phyloP scores from a whole-genome alignment of 2,329 filamentous ascomycete genomes.

The Scopulariopsis brevicaulis region DNA sequence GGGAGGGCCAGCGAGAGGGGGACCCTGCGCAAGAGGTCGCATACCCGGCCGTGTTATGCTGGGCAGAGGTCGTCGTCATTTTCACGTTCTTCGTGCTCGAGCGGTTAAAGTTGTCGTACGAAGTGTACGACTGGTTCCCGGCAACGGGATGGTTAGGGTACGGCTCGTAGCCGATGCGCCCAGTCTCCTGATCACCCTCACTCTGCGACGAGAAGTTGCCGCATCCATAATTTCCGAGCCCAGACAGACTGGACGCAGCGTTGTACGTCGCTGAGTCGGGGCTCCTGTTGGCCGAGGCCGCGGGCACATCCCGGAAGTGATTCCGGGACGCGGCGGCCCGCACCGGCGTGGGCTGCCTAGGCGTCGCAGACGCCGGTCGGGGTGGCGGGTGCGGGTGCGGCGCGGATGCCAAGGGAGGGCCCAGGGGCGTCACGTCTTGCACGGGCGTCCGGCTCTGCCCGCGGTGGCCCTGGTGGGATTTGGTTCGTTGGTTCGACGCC shows the following conservation, averaged over 20 bases:
- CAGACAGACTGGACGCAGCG: neutral
- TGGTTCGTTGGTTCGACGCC: constrained; percentile 12
- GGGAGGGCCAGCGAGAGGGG: constrained; percentile 7
- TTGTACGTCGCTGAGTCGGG: constrained; percentile 1
- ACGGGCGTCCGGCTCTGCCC: constrained; percentile 17
- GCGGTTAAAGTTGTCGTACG: constrained; percentile 17
- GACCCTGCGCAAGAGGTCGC: constrained; percentile 6
- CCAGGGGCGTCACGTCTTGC: constrained; percentile 6
- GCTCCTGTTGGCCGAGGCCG: neutral
- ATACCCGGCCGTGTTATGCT: neutral
- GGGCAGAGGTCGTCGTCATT: neutral
- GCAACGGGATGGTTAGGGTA: constrained; percentile 15
- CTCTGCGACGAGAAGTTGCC: neutral
- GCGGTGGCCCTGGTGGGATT: constrained; percentile 22
- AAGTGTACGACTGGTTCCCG: constrained; percentile 9
- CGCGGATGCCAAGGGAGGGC: constrained; percentile 6
- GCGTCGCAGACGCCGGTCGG: neutral
- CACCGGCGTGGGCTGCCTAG: neutral
- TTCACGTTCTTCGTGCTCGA: constrained; percentile 12
- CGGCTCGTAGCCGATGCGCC: constrained; percentile 18
- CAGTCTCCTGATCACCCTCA: constrained; percentile 6
- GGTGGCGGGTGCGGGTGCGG: neutral
- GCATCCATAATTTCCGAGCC: neutral
- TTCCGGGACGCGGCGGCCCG: neutral
- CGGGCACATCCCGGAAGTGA: neutral